These are phyloP conservation scores for Diaporthe australafricana DNA, from an alignment of 2,329 filamentous ascomycete genomes.

Conservation along the genomic window DNA sequence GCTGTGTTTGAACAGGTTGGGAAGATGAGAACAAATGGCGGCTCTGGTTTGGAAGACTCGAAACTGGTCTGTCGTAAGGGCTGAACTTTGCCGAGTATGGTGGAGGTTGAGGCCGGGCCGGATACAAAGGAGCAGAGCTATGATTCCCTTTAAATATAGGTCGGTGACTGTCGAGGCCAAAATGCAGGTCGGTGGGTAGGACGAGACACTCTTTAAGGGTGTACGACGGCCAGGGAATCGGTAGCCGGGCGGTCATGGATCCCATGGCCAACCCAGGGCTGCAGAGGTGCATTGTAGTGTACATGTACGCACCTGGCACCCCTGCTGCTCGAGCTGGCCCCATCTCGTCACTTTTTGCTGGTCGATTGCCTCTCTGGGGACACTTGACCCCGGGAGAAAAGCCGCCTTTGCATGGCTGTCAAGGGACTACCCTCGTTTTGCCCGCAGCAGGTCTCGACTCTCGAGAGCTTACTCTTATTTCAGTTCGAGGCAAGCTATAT, in stretches of 20 bases:
- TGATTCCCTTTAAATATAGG: conserved; percentile 35
- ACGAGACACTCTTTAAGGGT: conserved; percentile 28
- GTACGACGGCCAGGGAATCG: conserved; percentile 26
- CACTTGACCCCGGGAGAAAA: conserved; percentile 1
- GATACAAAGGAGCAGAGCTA: conserved; percentile 25
- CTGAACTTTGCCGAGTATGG: conserved; percentile 24
- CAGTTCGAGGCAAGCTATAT: conserved; percentile 16
- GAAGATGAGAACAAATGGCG: conserved; percentile 9
- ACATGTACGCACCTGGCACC: conserved; percentile 11
- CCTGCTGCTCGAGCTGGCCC: conserved; percentile 17
- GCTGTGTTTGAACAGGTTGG: conserved; percentile 20
- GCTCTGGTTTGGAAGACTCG: conserved; percentile 24
- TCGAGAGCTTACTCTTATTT: neutral
- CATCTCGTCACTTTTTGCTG: conserved; percentile 2
- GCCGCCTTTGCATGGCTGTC: neutral
- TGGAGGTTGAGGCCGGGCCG: neutral
- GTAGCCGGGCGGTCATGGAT: conserved; percentile 31
- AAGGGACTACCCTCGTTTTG: conserved; percentile 2
- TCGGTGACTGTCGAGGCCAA: conserved; percentile 32
- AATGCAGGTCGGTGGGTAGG: conserved; percentile 32
- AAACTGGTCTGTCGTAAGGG: conserved; percentile 36
- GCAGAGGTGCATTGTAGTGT: conserved; percentile 20
- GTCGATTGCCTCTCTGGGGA: neutral
- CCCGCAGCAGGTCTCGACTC: neutral
- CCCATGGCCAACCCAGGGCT: conserved; percentile 32